These are phyloP conservation scores for Silybum marianum DNA, from an alignment of 129 eudicot genomes.

Conservation along the genomic window DNA sequence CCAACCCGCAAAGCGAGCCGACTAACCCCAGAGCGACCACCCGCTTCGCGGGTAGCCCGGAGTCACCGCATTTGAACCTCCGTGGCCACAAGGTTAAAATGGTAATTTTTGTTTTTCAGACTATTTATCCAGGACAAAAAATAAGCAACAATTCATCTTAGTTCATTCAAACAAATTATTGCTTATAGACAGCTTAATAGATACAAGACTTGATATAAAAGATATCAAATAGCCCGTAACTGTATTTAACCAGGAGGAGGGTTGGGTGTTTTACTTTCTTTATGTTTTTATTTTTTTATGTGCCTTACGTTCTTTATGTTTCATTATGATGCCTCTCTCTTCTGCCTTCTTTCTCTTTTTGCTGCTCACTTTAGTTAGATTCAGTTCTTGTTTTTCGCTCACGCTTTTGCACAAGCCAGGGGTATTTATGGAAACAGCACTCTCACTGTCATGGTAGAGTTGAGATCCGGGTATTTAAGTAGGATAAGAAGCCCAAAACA, in stretches of 20 bases:
- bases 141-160: not conserved
- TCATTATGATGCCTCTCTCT: not conserved
- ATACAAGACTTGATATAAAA: not conserved
- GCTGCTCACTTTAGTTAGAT: not conserved
- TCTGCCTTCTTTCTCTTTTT: not conserved
- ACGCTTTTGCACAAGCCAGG: not conserved
- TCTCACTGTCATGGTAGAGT: not conserved
- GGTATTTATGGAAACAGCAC: not conserved
- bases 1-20: too few species aligned
- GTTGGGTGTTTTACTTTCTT: not conserved
- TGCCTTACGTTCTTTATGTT: not conserved
- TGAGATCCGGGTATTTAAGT: not conserved
- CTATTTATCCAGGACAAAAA: not conserved
- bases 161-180: not conserved
- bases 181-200: not conserved
- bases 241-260: not conserved
- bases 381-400: not conserved
- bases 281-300: not conserved
- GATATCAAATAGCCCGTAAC: not conserved
- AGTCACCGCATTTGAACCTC: too few species aligned
- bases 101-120: not conserved
- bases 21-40: too few species aligned
- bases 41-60: too few species aligned
- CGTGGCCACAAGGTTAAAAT: not conserved
- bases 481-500: slow-evolving; percentile 1